Conservation (phyloP, 78 protist genomes). For the Cyanophora paradoxa region DNA sequence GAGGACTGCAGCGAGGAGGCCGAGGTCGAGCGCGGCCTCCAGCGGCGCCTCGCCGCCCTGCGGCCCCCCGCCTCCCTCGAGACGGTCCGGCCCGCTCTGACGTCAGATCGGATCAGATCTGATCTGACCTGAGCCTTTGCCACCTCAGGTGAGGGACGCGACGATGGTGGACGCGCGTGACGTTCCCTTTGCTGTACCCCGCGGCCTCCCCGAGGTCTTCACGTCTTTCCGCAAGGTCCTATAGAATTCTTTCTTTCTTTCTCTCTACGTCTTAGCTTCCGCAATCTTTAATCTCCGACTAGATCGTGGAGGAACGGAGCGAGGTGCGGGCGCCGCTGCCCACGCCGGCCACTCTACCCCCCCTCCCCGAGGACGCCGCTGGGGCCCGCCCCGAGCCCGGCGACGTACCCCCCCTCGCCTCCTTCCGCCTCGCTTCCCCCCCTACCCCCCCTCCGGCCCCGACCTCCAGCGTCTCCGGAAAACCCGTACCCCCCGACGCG, state of each 20-base stretch:
- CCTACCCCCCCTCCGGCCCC: not conserved
- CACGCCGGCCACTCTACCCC: not conserved
- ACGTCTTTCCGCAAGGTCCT: not conserved
- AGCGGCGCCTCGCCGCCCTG: not conserved
- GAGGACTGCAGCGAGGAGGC: not conserved
- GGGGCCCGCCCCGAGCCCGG: not conserved
- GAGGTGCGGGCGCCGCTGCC: too few species aligned
- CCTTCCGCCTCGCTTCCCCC: not conserved
- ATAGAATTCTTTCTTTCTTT: too few species aligned
- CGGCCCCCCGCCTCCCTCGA: not conserved
- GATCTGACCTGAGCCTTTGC: too few species aligned
- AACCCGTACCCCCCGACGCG: not conserved
- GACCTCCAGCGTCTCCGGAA: not conserved
- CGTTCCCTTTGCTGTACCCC: too few species aligned
- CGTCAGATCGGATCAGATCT: too few species aligned
- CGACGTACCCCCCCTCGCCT: not conserved
- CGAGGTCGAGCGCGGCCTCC: not conserved
- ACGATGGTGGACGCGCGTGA: too few species aligned
- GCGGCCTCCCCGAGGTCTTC: constrained; percentile 1
- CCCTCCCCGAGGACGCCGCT: not conserved
- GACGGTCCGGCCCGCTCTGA: not conserved
- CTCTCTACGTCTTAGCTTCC: too few species aligned
- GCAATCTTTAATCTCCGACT: too few species aligned
- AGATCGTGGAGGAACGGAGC: too few species aligned
- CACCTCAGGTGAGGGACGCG: too few species aligned